phyloP scores from a whole-genome alignment of 495 filamentous ascomycete genomes.

The Penicillium arizonense region DNA sequence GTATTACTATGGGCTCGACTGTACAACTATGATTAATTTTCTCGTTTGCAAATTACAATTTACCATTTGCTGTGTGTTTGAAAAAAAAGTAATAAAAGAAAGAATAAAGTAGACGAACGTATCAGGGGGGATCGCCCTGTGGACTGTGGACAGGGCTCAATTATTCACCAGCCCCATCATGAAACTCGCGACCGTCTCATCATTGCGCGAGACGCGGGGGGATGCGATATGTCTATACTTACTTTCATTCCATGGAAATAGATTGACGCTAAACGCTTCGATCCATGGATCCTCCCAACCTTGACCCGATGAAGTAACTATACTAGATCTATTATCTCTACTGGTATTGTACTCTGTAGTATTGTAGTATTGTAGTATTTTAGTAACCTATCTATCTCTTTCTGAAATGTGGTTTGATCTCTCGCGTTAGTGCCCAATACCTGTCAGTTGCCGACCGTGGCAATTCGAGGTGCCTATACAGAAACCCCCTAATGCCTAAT shows the following conservation, averaged over 20 bases:
- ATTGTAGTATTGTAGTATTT: too few species aligned
- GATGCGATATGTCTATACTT: constrained; percentile 11
- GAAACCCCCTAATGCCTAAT: constrained; percentile 10
- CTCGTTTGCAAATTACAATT: too few species aligned
- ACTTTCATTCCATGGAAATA: constrained; percentile 3
- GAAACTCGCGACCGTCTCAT: constrained; percentile 31
- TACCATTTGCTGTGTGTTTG: neutral
- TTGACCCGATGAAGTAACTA: neutral
- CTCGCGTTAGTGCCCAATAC: too few species aligned
- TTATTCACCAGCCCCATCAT: constrained; percentile 15
- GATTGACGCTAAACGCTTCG: neutral
- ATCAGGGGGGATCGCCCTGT: neutral
- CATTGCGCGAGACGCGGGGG: constrained; percentile 21
- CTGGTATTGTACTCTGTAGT: too few species aligned
- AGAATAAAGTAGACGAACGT: neutral
- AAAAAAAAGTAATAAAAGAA: neutral
- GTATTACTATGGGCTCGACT: neutral
- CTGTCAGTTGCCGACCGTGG: too few species aligned
- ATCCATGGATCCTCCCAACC: neutral
- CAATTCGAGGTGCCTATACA: too few species aligned
- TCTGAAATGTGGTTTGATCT: neutral
- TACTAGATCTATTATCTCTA: neutral
- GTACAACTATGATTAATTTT: too few species aligned
- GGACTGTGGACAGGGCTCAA: constrained; percentile 1
- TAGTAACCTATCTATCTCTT: neutral